Percentiles rank a stretch among this genome's conserved stretches.
Conservation (phyloP, 345 rosid genomes). For the Trapa bicornis region DNA sequence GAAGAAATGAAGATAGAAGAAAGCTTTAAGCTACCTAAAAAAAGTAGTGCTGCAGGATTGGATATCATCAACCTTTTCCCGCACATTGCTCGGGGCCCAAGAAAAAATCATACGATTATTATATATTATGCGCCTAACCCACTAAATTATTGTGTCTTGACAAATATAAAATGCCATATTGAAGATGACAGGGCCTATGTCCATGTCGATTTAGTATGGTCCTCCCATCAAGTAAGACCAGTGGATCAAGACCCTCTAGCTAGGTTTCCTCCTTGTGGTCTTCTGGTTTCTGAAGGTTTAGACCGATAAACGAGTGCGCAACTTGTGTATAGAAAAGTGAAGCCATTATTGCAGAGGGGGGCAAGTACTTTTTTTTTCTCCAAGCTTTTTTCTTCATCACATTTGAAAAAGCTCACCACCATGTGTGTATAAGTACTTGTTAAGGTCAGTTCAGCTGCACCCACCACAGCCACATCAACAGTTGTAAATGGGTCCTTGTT, state of each 20-base stretch:
- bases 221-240: too few species aligned
- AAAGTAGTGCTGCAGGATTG: conserved; percentile 16
- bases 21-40: neutral
- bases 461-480: neutral
- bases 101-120: neutral
- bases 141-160: neutral
- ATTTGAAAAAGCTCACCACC: neutral
- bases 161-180: too few species aligned
- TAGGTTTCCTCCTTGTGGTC: too few species aligned
- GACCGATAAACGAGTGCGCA: too few species aligned
- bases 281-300: too few species aligned
- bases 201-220: too few species aligned
- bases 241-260: too few species aligned
- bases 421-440: neutral
- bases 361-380: neutral
- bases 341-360: neutral
- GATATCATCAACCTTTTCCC: conserved; percentile 4
- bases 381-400: neutral
- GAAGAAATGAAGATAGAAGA: conserved; percentile 8
- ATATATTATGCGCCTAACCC: neutral
- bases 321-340: neutral
- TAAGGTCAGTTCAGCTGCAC: neutral
- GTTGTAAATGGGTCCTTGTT: neutral
- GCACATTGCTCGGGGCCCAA: neutral
- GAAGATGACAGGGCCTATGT: too few species aligned